phyloP scores from a whole-genome alignment of 2,329 filamentous ascomycete genomes.

The Colletotrichum siamense region DNA sequence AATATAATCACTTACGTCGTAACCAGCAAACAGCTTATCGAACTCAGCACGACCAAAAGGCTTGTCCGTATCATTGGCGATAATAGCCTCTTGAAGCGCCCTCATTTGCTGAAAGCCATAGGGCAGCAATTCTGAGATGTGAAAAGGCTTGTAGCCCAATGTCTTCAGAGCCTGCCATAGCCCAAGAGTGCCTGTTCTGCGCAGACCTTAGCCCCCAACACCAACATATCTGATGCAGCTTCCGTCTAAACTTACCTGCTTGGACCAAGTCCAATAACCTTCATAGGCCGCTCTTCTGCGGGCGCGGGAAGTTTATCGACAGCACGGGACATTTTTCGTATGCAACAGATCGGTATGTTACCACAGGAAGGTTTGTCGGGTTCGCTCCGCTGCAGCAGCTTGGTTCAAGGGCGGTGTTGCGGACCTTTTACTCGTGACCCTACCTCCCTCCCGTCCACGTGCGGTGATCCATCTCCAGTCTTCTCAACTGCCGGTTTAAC shows the following conservation, averaged over 20 bases:
- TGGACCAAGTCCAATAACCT: conserved; percentile 14
- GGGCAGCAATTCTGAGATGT: conserved; percentile 36
- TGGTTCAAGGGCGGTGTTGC: neutral
- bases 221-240: neutral
- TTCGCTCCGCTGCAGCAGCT: neutral
- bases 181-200: conserved; percentile 40
- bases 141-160: conserved; percentile 42
- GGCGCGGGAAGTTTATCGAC: conserved; percentile 16
- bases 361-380: neutral
- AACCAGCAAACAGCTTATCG: conserved; percentile 44
- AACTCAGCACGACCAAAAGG: conserved; percentile 40
- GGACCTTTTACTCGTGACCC: conserved; percentile 1
- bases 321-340: conserved; percentile 3
- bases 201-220: neutral
- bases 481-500: neutral
- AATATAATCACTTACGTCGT: conserved; percentile 28
- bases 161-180: conserved; percentile 38
- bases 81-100: conserved; percentile 35
- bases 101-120: conserved; percentile 28
- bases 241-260: neutral
- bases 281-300: neutral
- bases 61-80: conserved; percentile 26
- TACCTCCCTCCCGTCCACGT: neutral
- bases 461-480: neutral
- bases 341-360: neutral